These are phyloP conservation scores for Fusarium cyanostomum DNA, from an alignment of 2,329 filamentous ascomycete species.

Conservation along the genomic window DNA sequence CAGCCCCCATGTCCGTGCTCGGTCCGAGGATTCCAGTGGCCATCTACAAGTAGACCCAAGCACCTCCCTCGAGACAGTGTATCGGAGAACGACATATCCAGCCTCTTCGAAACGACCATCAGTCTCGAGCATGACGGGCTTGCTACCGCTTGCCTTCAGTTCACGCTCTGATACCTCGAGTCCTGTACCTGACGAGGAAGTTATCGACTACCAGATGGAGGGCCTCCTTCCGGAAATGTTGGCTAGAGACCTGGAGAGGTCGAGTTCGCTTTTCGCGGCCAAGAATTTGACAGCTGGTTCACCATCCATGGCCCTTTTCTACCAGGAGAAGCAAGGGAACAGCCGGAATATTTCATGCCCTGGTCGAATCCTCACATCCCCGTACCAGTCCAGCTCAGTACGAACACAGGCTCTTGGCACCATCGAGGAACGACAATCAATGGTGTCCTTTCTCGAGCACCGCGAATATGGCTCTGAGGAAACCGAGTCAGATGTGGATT, in stretches of 20 bases:
- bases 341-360: slow-evolving; percentile 25
- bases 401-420: slow-evolving; percentile 46
- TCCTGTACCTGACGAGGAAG: slow-evolving; percentile 36
- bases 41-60: slow-evolving; percentile 39
- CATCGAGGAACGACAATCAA: slow-evolving; percentile 50
- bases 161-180: slow-evolving; percentile 39
- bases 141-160: slow-evolving; percentile 50
- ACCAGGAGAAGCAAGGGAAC: slow-evolving; percentile 38
- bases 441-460: slow-evolving; percentile 48
- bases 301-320: slow-evolving; percentile 52
- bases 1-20: slow-evolving; percentile 28
- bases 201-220: slow-evolving; percentile 46
- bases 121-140: slow-evolving; percentile 52
- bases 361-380: slow-evolving; percentile 36
- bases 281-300: slow-evolving; percentile 63
- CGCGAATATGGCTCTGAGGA: slow-evolving; percentile 34
- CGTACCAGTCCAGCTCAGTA: slow-evolving; percentile 45
- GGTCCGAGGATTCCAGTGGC: slow-evolving; percentile 32
- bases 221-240: slow-evolving; percentile 64
- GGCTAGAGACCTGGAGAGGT: slow-evolving; percentile 63
- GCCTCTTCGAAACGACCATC: slow-evolving; percentile 45
- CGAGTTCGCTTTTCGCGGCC: slow-evolving; percentile 57
- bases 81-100: slow-evolving; percentile 27
- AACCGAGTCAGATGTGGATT: slow-evolving; percentile 48
- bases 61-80: slow-evolving; percentile 4